Evolutionary conservation across 352 stramenopile genomes (phyloP).

Genomic region (Phytophthora agathidicida): DNA sequence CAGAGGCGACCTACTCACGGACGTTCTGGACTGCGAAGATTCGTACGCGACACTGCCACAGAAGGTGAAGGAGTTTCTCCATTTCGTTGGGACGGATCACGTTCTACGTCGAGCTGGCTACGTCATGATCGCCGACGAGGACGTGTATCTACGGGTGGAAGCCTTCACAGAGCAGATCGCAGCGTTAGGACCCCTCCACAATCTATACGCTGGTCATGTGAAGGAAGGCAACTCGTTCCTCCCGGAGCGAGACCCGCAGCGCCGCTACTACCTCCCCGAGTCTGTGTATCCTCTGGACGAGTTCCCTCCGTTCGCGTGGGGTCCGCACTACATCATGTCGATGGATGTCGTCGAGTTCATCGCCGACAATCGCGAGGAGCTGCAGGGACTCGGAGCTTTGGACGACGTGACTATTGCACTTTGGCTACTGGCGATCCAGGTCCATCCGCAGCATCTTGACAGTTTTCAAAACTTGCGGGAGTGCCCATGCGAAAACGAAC

Average conservation of each 20-base stretch:
- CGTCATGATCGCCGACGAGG: constrained; percentile 63
- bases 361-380: constrained; percentile 38
- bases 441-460: constrained; percentile 48
- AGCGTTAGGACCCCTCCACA: constrained; percentile 15
- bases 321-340: constrained; percentile 63
- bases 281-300: constrained; percentile 48
- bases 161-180: constrained; percentile 15
- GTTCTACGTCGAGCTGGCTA: constrained; percentile 34
- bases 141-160: constrained; percentile 50
- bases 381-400: constrained; percentile 45
- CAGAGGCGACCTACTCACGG: constrained; percentile 50
- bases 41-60: constrained; percentile 54
- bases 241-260: constrained; percentile 37
- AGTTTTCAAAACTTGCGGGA: constrained; percentile 54
- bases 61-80: constrained; percentile 69
- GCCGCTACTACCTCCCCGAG: constrained; percentile 50
- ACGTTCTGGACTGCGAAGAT: constrained; percentile 56
- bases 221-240: constrained; percentile 26
- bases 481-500: constrained; percentile 37
- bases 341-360: constrained; percentile 64
- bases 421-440: constrained; percentile 66
- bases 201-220: constrained; percentile 34
- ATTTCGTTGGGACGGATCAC: constrained; percentile 34
- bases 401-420: constrained; percentile 72
- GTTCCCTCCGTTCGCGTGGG: constrained; percentile 56